These are phyloP conservation scores for Carallia pectinifolia DNA, from an alignment of 345 rosid genomes.

Conservation along the genomic window DNA sequence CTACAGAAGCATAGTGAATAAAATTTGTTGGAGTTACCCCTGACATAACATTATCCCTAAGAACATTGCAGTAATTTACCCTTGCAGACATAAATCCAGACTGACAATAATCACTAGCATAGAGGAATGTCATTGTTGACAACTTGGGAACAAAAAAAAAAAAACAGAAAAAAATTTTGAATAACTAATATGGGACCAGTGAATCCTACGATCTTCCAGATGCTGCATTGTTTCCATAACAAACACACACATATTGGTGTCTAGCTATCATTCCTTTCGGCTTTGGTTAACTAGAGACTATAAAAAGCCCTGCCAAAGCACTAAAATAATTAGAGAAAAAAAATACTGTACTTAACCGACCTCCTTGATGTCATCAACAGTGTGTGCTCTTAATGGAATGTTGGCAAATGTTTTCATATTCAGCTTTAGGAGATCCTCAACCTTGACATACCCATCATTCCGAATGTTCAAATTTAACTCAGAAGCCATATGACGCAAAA, in stretches of 20 bases:
- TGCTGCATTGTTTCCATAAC: background rate
- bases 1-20: no score
- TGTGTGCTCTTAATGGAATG: constrained; percentile 61
- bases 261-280: no score
- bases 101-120: background rate
- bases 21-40: no score
- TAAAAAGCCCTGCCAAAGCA: no score
- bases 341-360: constrained; percentile 31
- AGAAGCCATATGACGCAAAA: constrained; percentile 75
- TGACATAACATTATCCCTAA: no score
- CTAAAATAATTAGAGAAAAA: background rate
- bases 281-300: no score
- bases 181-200: background rate
- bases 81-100: background rate
- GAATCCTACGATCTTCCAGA: background rate
- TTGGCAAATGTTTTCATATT: constrained; percentile 70
- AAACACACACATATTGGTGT: background rate
- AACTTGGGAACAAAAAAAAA: background rate
- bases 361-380: constrained; percentile 75
- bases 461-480: constrained; percentile 70
- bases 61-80: no score
- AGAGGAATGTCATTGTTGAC: background rate
- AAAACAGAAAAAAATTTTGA: background rate
- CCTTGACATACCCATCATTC: constrained; percentile 80
- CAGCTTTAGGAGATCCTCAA: constrained; percentile 63